Conservation (phyloP, 352 stramenopile genomes). For the Pythium aristosporum region DNA sequence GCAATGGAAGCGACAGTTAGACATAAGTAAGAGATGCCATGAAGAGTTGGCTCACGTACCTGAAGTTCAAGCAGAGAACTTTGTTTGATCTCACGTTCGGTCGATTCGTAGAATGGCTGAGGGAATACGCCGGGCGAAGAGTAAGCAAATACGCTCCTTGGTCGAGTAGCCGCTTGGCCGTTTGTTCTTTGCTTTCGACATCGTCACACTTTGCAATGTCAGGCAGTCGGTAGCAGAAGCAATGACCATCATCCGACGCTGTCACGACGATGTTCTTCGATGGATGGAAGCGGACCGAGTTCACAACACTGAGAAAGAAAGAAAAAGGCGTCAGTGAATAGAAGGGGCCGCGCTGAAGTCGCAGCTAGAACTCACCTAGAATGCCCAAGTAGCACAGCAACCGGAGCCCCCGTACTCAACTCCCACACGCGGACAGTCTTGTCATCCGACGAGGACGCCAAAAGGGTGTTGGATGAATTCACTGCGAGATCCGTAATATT, state of each 20-base stretch:
- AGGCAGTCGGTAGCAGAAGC: constrained; percentile 89
- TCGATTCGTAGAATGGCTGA: constrained; percentile 46
- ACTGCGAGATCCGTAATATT: constrained; percentile 91
- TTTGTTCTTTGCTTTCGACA: constrained; percentile 75
- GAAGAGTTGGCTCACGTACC: constrained; percentile 15
- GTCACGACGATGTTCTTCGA: constrained; percentile 88
- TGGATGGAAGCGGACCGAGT: constrained; percentile 87
- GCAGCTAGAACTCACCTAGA: constrained; percentile 49
- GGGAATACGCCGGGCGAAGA: constrained; percentile 74
- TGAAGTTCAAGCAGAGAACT: constrained; percentile 43
- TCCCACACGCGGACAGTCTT: constrained; percentile 90
- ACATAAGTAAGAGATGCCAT: background rate
- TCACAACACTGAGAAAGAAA: constrained; percentile 55
- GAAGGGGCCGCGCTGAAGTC: background rate
- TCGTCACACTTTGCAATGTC: constrained; percentile 54
- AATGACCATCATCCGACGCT: constrained; percentile 90
- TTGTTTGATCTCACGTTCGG: constrained; percentile 38
- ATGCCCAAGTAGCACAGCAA: constrained; percentile 85
- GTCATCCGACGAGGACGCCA: constrained; percentile 87
- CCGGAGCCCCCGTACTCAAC: constrained; percentile 73
- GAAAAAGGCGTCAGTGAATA: background rate
- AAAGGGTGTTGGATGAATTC: constrained; percentile 75
- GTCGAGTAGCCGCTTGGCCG: constrained; percentile 64
- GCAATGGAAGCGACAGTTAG: constrained; percentile 8
- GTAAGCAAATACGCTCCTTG: constrained; percentile 81